Evolutionary conservation across 2,329 filamentous ascomycete genomes (phyloP).

Genomic region (Davidsoniella eucalypti): DNA sequence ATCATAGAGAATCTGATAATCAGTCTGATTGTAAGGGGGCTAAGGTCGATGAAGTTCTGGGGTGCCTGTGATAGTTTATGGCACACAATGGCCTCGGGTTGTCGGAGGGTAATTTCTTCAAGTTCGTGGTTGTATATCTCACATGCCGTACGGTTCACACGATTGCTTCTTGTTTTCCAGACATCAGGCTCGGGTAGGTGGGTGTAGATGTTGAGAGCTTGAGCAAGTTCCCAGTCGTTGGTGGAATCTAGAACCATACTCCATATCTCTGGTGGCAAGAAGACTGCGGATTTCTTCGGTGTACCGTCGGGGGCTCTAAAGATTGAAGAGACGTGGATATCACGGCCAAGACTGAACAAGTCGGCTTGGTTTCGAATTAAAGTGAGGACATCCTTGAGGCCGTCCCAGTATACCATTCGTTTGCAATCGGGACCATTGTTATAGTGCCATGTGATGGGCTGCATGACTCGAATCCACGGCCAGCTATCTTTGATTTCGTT

Average conservation of each 20-base stretch:
- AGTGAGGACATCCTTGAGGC: slow-evolving; percentile 53
- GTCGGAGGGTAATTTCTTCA: slow-evolving; percentile 70
- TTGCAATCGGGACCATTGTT: slow-evolving; percentile 36
- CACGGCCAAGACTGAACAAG: slow-evolving; percentile 55
- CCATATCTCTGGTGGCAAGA: slow-evolving; percentile 75
- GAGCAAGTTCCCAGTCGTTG: slow-evolving; percentile 80
- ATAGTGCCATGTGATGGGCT: slow-evolving; percentile 71
- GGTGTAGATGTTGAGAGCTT: slow-evolving; percentile 64
- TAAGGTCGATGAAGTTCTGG: slow-evolving; percentile 53
- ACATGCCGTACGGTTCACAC: slow-evolving; percentile 30
- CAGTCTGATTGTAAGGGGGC: slow-evolving; percentile 66
- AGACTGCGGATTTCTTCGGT: slow-evolving; percentile 20
- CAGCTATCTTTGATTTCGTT: slow-evolving; percentile 69
- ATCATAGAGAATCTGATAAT: slow-evolving; percentile 84
- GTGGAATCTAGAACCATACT: slow-evolving; percentile 71
- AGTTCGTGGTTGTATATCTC: slow-evolving; percentile 56
- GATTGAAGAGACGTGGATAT: slow-evolving; percentile 35
- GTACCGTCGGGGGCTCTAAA: slow-evolving; percentile 23
- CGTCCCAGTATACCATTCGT: slow-evolving; percentile 42
- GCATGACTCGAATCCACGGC: slow-evolving; percentile 71
- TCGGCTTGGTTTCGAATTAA: slow-evolving; percentile 65
- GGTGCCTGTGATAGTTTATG: slow-evolving; percentile 56
- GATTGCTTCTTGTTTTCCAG: slow-evolving; percentile 44
- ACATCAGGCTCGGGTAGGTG: slow-evolving; percentile 54
- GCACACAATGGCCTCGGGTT: slow-evolving; percentile 53